A percentile compares a stretch with the other conserved stretches of the same genome.
These are phyloP conservation scores for Dichomitus squalens DNA, from an alignment of 1,284 basidiomycete genomes.

Conservation along the genomic window DNA sequence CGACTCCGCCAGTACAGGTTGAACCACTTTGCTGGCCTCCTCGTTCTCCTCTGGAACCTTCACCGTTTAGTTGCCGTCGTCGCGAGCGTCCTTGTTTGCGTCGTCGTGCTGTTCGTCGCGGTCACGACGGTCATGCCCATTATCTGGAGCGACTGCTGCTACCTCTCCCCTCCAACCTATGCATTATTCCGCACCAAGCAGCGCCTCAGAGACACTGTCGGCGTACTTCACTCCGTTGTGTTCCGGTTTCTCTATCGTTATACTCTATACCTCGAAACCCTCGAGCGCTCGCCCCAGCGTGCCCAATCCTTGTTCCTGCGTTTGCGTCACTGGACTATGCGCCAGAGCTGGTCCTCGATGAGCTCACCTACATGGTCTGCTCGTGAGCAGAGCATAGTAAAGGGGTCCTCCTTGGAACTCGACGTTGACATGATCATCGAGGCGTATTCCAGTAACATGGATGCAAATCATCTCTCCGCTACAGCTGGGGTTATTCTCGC, in stretches of 20 bases:
- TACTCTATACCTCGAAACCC: no score
- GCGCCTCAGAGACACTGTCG: no score
- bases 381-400: background rate
- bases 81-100: background rate
- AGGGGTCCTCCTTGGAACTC: background rate
- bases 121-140: constrained; percentile 3
- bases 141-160: constrained; percentile 3
- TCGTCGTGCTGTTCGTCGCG: background rate
- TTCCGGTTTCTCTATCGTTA: no score
- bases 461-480: background rate
- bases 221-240: no score
- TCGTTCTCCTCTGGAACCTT: constrained; percentile 9
- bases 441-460: background rate
- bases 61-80: constrained; percentile 4
- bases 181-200: background rate
- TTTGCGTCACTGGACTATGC: no score
- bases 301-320: background rate
- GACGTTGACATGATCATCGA: background rate
- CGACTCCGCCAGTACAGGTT: constrained; percentile 28
- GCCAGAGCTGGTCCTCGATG: no score
- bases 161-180: constrained; percentile 2
- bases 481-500: background rate
- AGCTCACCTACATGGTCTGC: background rate
- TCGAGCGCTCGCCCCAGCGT: background rate
- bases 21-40: constrained; percentile 31